Evolutionary conservation across 306 rosid genomes (phyloP).

Genomic region (Elaeagnus macrophylla): DNA sequence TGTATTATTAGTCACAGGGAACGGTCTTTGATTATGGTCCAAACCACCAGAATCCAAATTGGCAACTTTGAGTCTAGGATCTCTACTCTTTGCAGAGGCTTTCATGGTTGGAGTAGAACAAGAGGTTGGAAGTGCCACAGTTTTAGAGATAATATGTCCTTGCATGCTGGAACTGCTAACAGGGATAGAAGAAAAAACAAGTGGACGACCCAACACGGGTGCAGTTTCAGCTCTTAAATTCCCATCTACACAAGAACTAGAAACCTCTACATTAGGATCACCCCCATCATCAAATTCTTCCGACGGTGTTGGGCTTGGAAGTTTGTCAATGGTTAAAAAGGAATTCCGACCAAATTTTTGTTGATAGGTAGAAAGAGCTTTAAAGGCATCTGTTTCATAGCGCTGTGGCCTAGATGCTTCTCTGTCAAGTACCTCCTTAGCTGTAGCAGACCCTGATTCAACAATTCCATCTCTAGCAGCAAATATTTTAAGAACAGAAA

Average conservation of each 20-base stretch:
- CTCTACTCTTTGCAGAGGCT: slow-evolving; percentile 67
- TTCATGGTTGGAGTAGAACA: slow-evolving; percentile 34
- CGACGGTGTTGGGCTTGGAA: slow-evolving; percentile 99
- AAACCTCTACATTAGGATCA: slow-evolving; percentile 61
- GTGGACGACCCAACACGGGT: slow-evolving; percentile 30
- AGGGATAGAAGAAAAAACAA: slow-evolving; percentile 26
- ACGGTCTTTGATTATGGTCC: slow-evolving; percentile 44
- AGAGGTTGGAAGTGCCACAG: slow-evolving; percentile 27
- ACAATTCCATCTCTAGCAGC: slow-evolving; percentile 30
- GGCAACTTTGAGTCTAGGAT: slow-evolving; percentile 79
- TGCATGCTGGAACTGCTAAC: slow-evolving; percentile 29
- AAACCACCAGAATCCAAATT: slow-evolving; percentile 44
- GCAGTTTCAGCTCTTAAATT: slow-evolving; percentile 26
- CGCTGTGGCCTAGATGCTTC: slow-evolving; percentile 43
- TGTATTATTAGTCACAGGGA: slow-evolving; percentile 25
- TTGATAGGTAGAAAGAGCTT: slow-evolving; percentile 85
- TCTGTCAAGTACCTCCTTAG: slow-evolving; percentile 24
- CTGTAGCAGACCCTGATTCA: slow-evolving; percentile 26
- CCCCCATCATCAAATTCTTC: slow-evolving; percentile 46
- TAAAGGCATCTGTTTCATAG: slow-evolving; percentile 83
- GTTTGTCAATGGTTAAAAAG: slow-evolving; percentile 47
- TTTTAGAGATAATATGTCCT: slow-evolving; percentile 30
- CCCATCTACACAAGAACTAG: slow-evolving; percentile 40
- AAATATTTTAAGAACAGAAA: slow-evolving; percentile 37
- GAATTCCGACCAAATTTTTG: slow-evolving; percentile 86